Percentiles rank a stretch among this genome's conserved stretches.
Evolutionary conservation across 2,329 filamentous ascomycete genomes (phyloP).

Genomic region (Colletotrichum cuscutae): DNA sequence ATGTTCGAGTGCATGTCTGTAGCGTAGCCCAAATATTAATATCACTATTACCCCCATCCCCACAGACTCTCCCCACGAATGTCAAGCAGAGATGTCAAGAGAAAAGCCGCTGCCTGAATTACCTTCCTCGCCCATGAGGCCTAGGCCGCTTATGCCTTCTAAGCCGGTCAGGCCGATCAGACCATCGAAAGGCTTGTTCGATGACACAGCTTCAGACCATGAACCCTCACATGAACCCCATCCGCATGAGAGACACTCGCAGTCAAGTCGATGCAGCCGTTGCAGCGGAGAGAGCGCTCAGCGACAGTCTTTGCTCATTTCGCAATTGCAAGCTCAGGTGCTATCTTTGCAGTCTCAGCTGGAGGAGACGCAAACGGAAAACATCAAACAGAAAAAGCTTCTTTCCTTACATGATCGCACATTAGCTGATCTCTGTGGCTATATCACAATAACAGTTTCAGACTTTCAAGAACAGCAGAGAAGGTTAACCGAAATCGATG

Average conservation of each 20-base stretch:
- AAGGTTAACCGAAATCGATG: background rate
- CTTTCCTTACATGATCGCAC: background rate
- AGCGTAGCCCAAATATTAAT: too few species aligned
- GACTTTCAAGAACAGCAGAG: background rate
- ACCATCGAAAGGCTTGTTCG: background rate
- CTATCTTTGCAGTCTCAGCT: background rate
- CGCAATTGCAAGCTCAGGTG: background rate
- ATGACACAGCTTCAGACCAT: background rate
- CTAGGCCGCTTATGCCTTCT: background rate
- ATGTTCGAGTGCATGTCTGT: background rate
- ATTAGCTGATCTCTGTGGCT: constrained; percentile 1
- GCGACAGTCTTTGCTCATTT: constrained; percentile 3
- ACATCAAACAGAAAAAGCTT: background rate
- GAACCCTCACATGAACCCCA: background rate
- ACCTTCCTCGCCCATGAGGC: background rate
- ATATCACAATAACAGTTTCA: constrained; percentile 4
- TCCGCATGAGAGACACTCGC: background rate
- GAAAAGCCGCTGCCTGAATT: background rate
- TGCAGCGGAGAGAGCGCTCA: background rate
- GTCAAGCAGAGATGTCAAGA: background rate
- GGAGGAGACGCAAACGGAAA: background rate
- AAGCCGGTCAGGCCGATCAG: background rate
- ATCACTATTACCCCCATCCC: background rate
- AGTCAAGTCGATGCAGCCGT: background rate
- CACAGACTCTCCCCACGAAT: background rate